Conservation (phyloP, 2,329 filamentous ascomycete species). For the Diaporthe australafricana region DNA sequence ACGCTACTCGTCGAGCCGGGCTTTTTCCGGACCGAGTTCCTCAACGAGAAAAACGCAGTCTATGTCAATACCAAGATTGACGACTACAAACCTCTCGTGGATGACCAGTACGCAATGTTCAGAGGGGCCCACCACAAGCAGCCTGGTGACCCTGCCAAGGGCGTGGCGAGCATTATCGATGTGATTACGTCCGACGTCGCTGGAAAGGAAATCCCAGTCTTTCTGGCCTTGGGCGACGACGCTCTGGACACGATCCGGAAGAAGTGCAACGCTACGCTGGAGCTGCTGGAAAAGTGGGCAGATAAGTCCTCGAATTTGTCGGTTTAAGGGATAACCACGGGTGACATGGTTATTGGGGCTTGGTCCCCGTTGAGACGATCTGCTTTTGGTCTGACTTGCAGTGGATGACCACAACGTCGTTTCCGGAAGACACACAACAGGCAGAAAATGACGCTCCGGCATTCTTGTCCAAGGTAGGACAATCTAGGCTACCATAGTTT, state of each 20-base stretch:
- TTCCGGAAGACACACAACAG: too few relatives aligned
- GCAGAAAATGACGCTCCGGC: too few relatives aligned
- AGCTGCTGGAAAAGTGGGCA: neutral
- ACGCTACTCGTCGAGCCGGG: conserved; percentile 60
- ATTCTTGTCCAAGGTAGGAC: too few relatives aligned
- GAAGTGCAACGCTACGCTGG: neutral
- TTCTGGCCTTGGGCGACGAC: neutral
- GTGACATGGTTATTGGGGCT: neutral
- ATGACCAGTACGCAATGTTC: conserved; percentile 47
- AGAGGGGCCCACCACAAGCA: conserved; percentile 58
- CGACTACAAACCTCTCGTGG: neutral
- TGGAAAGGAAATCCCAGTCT: neutral
- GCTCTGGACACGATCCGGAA: neutral
- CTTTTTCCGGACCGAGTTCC: conserved; percentile 63
- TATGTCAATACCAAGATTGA: conserved; percentile 36
- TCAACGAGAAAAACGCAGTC: conserved; percentile 51
- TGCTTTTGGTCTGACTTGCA: too few relatives aligned
- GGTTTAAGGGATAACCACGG: neutral
- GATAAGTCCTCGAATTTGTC: neutral
- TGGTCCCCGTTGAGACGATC: too few relatives aligned
- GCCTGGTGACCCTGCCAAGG: conserved; percentile 67
- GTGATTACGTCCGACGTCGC: conserved; percentile 42
- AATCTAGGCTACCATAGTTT: too few relatives aligned
- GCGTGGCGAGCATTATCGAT: conserved; percentile 63
- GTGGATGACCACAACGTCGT: too few relatives aligned